A percentile compares a stretch with the other conserved stretches of the same genome.
Conservation (phyloP, 23 red algal species). For the Gracilaria vermiculophylla region DNA sequence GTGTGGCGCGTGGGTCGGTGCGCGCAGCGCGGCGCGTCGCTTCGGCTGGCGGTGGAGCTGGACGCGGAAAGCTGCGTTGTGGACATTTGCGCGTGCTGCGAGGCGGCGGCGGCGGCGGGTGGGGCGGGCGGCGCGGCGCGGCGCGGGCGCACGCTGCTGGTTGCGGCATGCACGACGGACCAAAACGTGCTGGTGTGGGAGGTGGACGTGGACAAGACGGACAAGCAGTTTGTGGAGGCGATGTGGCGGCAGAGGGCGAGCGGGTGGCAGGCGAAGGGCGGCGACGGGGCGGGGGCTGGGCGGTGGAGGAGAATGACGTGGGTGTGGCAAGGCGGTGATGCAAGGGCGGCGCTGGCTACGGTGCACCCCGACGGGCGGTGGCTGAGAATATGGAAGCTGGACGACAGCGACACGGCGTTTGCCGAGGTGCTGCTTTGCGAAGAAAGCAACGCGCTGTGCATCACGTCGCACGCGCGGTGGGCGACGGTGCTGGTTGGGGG, state of each 20-base stretch:
- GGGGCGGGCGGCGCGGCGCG: too few species aligned
- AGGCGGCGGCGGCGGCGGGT: too few species aligned
- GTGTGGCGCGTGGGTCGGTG: slow-evolving; percentile 24
- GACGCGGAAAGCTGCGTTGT: slow-evolving; percentile 57
- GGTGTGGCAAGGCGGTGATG: slow-evolving; percentile 14
- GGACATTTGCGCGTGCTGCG: slow-evolving; percentile 26
- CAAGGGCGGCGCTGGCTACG: slow-evolving; percentile 37
- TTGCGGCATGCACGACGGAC: slow-evolving; percentile 31
- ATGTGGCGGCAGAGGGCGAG: slow-evolving; percentile 23
- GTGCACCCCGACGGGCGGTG: slow-evolving; percentile 46
- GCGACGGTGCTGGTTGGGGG: slow-evolving; percentile 50
- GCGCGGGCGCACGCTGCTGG: too few species aligned
- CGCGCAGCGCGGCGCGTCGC: neutral
- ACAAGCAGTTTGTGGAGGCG: slow-evolving; percentile 41
- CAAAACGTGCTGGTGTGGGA: slow-evolving; percentile 40
- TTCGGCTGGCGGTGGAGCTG: slow-evolving; percentile 27
- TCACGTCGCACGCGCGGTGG: neutral
- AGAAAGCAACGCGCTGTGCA: slow-evolving; percentile 20
- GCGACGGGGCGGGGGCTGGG: neutral
- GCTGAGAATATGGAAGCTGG: slow-evolving; percentile 52
- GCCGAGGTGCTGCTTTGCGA: slow-evolving; percentile 46
- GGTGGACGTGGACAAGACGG: neutral
- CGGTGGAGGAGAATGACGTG: slow-evolving; percentile 19
- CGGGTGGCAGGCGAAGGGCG: neutral
- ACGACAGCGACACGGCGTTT: slow-evolving; percentile 41